phyloP scores from a whole-genome alignment of 2,329 filamentous ascomycete genomes.

The Lachnellula subtilissima region DNA sequence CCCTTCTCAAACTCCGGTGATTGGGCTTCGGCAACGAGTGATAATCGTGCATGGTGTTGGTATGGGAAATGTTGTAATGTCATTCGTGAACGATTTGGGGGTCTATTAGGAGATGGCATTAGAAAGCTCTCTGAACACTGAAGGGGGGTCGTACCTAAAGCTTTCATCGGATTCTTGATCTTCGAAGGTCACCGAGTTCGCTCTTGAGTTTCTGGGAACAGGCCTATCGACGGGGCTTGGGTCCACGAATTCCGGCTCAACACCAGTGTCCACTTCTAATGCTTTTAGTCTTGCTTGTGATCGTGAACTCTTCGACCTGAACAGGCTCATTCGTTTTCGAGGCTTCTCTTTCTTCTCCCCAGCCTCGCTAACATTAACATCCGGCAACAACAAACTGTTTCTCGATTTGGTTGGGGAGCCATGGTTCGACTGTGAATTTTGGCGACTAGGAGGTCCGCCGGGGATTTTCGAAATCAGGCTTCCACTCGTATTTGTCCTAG shows the following conservation, averaged over 20 bases:
- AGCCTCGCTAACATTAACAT: slow-evolving; percentile 1
- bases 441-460: slow-evolving; percentile 13
- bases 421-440: slow-evolving; percentile 20
- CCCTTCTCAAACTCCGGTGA: slow-evolving; percentile 13
- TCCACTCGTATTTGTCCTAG: slow-evolving; percentile 25
- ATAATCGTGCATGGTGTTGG: slow-evolving; percentile 21
- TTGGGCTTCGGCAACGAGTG: slow-evolving; percentile 23
- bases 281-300: background rate
- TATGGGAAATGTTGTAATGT: slow-evolving; percentile 21
- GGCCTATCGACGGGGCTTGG: slow-evolving; percentile 6
- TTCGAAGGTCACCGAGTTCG: background rate
- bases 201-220: slow-evolving; percentile 2
- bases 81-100: slow-evolving; percentile 15
- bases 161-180: background rate
- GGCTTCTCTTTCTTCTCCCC: background rate
- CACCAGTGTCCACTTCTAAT: slow-evolving; percentile 1
- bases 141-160: background rate
- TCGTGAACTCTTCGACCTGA: slow-evolving; percentile 24
- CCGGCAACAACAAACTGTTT: slow-evolving; percentile 7
- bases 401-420: slow-evolving; percentile 11
- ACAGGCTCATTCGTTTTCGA: slow-evolving; percentile 20
- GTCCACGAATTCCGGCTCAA: slow-evolving; percentile 4
- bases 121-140: background rate
- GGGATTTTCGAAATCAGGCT: slow-evolving; percentile 16
- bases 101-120: slow-evolving; percentile 10